Conservation (phyloP, 2,329 filamentous ascomycete species). For the Diplodia scrobiculata region DNA sequence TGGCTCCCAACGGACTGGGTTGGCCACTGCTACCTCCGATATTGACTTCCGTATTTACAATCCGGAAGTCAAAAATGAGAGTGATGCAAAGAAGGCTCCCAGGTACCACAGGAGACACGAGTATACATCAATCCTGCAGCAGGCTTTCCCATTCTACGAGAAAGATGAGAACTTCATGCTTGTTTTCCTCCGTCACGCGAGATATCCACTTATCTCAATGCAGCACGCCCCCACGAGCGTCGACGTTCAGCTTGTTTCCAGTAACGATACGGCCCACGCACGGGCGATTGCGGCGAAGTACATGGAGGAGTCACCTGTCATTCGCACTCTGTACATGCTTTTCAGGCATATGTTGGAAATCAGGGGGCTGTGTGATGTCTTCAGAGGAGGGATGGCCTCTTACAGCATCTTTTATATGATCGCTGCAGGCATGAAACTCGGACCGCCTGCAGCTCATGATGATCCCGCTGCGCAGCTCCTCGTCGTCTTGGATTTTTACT, state of each 20-base stretch:
- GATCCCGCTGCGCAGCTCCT: conserved; percentile 51
- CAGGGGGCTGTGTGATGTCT: conserved; percentile 53
- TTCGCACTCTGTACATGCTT: conserved; percentile 54
- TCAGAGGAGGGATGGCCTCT: conserved; percentile 54
- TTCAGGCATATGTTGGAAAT: conserved; percentile 56
- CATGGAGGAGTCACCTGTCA: conserved; percentile 52
- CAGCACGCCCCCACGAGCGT: conserved; percentile 54
- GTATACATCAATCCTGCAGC: conserved; percentile 2
- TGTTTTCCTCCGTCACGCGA: conserved; percentile 31
- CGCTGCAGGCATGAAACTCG: conserved; percentile 55
- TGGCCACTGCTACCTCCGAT: conserved; percentile 57
- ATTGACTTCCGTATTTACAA: conserved; percentile 53
- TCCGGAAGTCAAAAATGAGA: not conserved
- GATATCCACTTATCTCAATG: conserved; percentile 48
- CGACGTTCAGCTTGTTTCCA: conserved; percentile 56
- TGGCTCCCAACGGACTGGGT: conserved; percentile 57
- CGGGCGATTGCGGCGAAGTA: conserved; percentile 52
- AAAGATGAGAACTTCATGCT: conserved; percentile 32
- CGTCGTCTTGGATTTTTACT: conserved; percentile 55
- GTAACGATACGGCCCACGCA: conserved; percentile 46
- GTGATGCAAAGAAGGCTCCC: conserved; percentile 7
- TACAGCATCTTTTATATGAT: conserved; percentile 62
- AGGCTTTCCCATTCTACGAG: conserved; percentile 14
- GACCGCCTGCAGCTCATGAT: conserved; percentile 39
- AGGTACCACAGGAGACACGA: not conserved